Percentiles rank a stretch among this genome's conserved stretches.
Conservation (phyloP, 768 basidiomycete species). For the Trametes villosa region DNA sequence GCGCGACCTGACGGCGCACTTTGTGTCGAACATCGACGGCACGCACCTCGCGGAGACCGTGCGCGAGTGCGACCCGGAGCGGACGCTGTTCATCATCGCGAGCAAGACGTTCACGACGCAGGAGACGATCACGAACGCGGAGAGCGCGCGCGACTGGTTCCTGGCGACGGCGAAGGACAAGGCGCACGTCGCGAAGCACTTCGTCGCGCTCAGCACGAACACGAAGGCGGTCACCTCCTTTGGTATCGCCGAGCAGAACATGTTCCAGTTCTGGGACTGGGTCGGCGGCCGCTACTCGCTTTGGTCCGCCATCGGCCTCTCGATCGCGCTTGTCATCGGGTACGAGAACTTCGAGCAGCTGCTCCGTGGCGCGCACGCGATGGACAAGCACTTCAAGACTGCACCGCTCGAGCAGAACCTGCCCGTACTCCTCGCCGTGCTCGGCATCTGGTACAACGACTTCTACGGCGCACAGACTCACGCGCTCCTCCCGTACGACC, state of each 20-base stretch:
- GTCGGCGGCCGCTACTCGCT: conserved; percentile 98
- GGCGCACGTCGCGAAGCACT: conserved; percentile 96
- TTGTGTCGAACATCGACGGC: conserved; percentile 98
- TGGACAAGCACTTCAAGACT: conserved; percentile 96
- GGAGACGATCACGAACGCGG: conserved; percentile 99
- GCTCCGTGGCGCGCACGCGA: conserved; percentile 90
- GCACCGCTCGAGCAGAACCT: conserved; percentile 88
- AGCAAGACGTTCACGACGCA: conserved; percentile 99
- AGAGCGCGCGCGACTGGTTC: conserved; percentile 95
- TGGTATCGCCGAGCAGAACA: conserved; percentile 89
- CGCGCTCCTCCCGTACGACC: conserved; percentile 95
- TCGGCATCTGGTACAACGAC: conserved; percentile 99
- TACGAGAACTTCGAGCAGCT: conserved; percentile 93
- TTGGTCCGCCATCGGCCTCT: conserved; percentile 97
- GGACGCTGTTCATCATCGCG: conserved; percentile 97
- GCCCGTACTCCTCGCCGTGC: conserved; percentile 85
- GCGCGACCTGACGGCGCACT: conserved; percentile 83
- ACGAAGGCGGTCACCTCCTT: conserved; percentile 91
- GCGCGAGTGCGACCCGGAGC: conserved; percentile 81
- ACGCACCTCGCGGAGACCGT: conserved; percentile 94
- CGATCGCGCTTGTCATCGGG: conserved; percentile 91
- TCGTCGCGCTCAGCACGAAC: conserved; percentile 97
- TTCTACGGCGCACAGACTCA: conserved; percentile 98
- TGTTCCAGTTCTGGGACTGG: conserved; percentile 99
- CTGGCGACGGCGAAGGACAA: conserved; percentile 80